These are phyloP conservation scores for Psophocarpus tetragonolobus DNA, from an alignment of 306 rosid species.

Conservation along the genomic window DNA sequence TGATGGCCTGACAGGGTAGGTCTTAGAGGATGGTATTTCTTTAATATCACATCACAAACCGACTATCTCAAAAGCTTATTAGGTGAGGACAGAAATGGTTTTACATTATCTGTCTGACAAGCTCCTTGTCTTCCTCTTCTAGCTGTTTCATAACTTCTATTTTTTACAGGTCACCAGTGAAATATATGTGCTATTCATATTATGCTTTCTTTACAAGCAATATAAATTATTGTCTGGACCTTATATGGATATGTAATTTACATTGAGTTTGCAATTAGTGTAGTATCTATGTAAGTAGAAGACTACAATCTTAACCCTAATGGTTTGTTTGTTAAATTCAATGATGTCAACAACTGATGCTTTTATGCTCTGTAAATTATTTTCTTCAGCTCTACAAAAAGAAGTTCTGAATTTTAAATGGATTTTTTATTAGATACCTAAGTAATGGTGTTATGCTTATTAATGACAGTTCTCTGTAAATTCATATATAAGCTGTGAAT, in stretches of 20 bases:
- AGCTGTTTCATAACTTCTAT: background rate
- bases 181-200: background rate
- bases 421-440: slow-evolving; percentile 15
- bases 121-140: background rate
- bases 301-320: background rate
- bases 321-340: background rate
- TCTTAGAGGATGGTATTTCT: background rate
- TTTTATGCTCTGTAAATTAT: slow-evolving; percentile 3
- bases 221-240: background rate
- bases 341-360: background rate
- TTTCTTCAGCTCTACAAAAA: slow-evolving; percentile 2
- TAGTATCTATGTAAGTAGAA: background rate
- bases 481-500: slow-evolving; percentile 29
- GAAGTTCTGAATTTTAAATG: background rate
- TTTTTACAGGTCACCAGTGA: background rate
- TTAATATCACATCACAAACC: background rate
- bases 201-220: background rate
- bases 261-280: background rate
- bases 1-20: background rate
- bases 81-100: background rate
- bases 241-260: background rate
- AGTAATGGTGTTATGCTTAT: background rate
- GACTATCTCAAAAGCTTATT: background rate
- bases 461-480: slow-evolving; percentile 9
- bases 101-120: background rate